Base-by-base conservation (phyloP, 345 rosid genomes). In the Rubroshorea leprosula region DNA sequence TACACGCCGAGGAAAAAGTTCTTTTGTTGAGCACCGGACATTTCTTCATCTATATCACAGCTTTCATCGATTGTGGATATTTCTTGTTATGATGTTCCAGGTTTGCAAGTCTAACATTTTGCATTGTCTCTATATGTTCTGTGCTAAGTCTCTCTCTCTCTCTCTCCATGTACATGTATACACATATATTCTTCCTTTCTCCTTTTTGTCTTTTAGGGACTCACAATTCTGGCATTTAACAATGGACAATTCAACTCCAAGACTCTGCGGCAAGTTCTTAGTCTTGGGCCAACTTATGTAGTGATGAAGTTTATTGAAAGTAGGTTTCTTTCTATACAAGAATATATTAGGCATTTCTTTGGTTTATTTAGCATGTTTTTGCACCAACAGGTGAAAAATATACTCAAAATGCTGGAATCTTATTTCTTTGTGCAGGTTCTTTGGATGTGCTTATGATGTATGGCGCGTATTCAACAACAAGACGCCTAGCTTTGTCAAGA, bases 31-130 rank as follows among this genome's bases (percentile, higher is more conserved):
- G 83, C 90, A 93, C 62, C 84, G 97, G 54, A 82, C 99, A 38
- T 89, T 84, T 78, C 72, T 93, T 71, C 99, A 93, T 82, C 89
- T 93, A 57, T 93, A 84, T 68, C 99, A 87, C 62, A 93, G 97
- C 75, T 93, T 93, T 72, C 97, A 89, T 63, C 96, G 99, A 23
- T 83, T 93, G 26, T 93, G 99, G 99, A 87, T 93, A 67, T 93
- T 93, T 79, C 91, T 93, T 35, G 70, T 71, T 61, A 81, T 93
- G 97, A 93, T 93, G 99, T 89, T 93, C 72, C 99, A 93, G 98
- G 98, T 92, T 60, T 67, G 81, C 23, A 31, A 45, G 41, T 57
- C 58, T 60, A n/a, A n/a, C n/a, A n/a, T n/a, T n/a, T n/a, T n/a
- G n/a, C n/a, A n/a, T n/a, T n/a, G n/a, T n/a, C n/a, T n/a, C n/a